A percentile compares a stretch with the other conserved stretches of the same genome.
Evolutionary conservation across 176 grass and related monocot genomes (phyloP).

Genomic region (Saccharum officinarum): DNA sequence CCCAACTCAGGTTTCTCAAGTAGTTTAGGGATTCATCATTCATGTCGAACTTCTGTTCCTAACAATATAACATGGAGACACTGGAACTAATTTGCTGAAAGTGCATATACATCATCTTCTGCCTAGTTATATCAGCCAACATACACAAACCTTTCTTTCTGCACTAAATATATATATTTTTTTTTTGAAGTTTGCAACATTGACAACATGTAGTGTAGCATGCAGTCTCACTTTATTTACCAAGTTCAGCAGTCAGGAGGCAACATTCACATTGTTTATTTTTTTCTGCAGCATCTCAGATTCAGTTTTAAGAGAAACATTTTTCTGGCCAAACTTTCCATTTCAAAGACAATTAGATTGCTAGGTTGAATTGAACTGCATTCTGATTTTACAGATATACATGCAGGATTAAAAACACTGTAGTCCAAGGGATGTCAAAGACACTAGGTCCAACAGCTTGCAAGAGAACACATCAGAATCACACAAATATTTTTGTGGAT

Average conservation of each 20-base stretch:
- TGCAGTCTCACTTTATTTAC: neutral
- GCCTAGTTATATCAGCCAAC: neutral
- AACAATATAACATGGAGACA: slow-evolving; percentile 17
- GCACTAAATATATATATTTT: neutral
- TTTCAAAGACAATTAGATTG: neutral
- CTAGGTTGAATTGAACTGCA: neutral
- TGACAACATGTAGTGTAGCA: neutral
- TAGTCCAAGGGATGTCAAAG: neutral
- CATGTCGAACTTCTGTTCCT: neutral
- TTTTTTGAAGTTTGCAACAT: neutral
- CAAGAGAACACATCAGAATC: neutral
- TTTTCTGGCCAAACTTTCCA: neutral
- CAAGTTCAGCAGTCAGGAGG: neutral
- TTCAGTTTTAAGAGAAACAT: neutral
- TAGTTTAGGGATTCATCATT: neutral
- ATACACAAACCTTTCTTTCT: neutral
- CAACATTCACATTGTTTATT: neutral
- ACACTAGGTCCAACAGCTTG: neutral
- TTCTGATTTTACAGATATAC: neutral
- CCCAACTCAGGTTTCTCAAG: neutral
- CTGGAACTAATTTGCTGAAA: neutral
- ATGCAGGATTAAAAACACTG: neutral
- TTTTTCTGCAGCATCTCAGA: neutral
- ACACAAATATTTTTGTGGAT: neutral
- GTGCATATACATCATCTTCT: neutral